Evolutionary conservation across 2,329 filamentous ascomycete genomes (phyloP).

Genomic region (Graphiopsis chlorocephala): DNA sequence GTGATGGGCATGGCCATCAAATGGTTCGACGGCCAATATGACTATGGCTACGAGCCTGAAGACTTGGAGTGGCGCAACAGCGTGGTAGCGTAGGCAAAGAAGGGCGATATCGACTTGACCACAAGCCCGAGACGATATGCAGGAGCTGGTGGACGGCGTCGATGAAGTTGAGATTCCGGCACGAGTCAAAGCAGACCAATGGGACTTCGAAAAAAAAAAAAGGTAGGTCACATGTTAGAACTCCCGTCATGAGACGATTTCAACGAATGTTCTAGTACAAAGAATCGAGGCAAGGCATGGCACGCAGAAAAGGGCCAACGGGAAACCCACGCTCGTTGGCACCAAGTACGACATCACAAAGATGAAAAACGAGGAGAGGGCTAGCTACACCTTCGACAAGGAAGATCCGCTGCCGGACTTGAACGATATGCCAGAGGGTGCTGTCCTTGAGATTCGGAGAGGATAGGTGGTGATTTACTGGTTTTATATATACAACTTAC

Average conservation of each 20-base stretch:
- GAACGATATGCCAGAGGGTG: neutral
- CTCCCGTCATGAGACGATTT: neutral
- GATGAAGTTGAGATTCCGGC: neutral
- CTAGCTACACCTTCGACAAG: conserved; percentile 18
- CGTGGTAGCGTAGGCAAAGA: conserved; percentile 21
- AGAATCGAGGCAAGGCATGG: neutral
- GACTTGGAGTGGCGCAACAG: conserved; percentile 14
- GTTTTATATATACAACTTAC: neutral
- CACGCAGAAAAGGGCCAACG: neutral
- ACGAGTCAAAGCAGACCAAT: neutral
- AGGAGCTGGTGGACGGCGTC: neutral
- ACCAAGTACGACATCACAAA: conserved; percentile 18
- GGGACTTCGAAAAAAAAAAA: neutral
- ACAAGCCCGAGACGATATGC: neutral
- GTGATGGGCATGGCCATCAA: conserved; percentile 17
- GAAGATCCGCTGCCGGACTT: conserved; percentile 21
- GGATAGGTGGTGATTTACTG: neutral
- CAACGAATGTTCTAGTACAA: neutral
- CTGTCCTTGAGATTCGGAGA: neutral
- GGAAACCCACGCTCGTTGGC: conserved; percentile 13
- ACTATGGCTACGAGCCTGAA: neutral
- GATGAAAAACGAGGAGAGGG: conserved; percentile 15
- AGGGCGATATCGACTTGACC: conserved; percentile 18
- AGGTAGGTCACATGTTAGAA: neutral
- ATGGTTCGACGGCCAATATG: conserved; percentile 1